Evolutionary conservation across 2,329 filamentous ascomycete genomes (phyloP).

Genomic region (Colletotrichum sp.): DNA sequence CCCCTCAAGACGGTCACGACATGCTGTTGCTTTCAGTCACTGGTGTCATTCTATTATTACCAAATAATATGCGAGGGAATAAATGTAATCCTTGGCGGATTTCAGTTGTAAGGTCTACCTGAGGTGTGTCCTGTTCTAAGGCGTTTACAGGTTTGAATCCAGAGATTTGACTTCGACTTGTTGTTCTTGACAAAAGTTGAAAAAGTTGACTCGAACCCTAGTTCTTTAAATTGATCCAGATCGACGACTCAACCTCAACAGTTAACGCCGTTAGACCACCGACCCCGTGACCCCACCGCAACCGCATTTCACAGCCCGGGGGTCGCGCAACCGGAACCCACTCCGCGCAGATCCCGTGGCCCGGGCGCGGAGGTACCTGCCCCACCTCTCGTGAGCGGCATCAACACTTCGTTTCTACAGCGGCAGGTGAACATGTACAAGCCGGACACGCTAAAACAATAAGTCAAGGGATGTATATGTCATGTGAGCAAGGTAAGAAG

Average conservation of each 20-base stretch:
- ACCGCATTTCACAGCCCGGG: neutral
- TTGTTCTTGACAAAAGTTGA: neutral
- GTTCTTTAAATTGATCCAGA: rapidly evolving
- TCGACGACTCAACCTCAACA: rapidly evolving
- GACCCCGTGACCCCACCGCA: neutral
- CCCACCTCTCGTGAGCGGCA: neutral
- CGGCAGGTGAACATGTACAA: neutral
- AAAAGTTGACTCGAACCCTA: neutral
- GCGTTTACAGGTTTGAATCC: rapidly evolving
- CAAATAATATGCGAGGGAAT: no score
- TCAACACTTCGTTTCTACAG: neutral
- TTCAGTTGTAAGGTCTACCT: rapidly evolving
- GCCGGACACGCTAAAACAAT: rapidly evolving
- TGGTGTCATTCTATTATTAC: no score
- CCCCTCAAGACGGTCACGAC: rapidly evolving
- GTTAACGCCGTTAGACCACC: neutral
- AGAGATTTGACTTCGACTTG: no score
- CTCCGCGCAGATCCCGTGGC: neutral
- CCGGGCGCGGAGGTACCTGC: neutral
- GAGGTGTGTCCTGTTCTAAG: rapidly evolving
- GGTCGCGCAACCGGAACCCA: neutral
- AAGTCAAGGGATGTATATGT: neutral
- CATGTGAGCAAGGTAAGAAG: rapidly evolving
- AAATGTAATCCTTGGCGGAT: no score
- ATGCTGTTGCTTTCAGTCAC: no score